Conservation (phyloP, 2,329 filamentous ascomycete species). For the Botrytis pseudocinerea region DNA sequence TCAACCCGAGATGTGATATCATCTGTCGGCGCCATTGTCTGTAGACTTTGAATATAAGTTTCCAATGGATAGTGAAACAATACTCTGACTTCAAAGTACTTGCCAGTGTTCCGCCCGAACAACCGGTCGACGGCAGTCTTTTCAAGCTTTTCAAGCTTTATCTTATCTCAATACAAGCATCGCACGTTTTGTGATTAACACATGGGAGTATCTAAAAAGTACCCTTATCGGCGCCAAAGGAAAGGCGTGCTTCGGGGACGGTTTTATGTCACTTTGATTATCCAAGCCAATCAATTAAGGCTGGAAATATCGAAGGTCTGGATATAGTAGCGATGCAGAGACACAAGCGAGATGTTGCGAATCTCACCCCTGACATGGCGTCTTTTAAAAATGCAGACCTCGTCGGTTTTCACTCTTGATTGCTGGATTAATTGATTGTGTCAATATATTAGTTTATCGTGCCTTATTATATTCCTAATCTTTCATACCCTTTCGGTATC, state of each 20-base stretch:
- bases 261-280: conserved; percentile 12
- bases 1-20: conserved; percentile 19
- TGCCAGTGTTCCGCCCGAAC: background rate
- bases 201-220: conserved; percentile 1
- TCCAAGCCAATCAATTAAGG: conserved; percentile 1
- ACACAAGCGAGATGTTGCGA: conserved; percentile 24
- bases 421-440: conserved; percentile 22
- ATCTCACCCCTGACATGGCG: conserved; percentile 21
- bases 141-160: conserved; percentile 8
- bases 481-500: background rate
- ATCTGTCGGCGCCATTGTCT: conserved; percentile 19
- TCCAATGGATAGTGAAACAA: background rate
- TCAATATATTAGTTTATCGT: conserved; percentile 2
- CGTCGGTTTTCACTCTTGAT: background rate
- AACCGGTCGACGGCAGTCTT: background rate
- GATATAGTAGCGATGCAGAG: background rate
- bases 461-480: background rate
- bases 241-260: conserved; percentile 17
- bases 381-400: conserved; percentile 10
- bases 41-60: background rate
- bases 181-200: background rate
- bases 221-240: background rate
- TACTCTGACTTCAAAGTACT: background rate
- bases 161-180: conserved; percentile 11
- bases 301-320: background rate